Evolutionary conservation across 2,329 filamentous ascomycete genomes (phyloP).

Genomic region (Septoria petroselini): DNA sequence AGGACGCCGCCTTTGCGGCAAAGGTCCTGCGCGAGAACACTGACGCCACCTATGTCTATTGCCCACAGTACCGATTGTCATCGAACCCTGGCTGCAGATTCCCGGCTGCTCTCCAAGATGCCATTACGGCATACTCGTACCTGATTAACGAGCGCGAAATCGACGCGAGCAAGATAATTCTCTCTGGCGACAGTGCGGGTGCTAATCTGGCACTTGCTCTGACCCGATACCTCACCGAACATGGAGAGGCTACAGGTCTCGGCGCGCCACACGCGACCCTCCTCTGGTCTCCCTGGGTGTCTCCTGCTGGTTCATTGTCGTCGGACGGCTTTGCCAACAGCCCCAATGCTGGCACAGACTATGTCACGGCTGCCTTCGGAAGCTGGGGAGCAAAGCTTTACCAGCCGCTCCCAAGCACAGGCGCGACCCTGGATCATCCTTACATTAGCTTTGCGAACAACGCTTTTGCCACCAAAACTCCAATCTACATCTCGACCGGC

Average conservation of each 20-base stretch:
- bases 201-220: conserved; percentile 48
- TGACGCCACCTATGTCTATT: conserved; percentile 43
- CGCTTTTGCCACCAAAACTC: conserved; percentile 42
- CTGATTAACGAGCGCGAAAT: conserved; percentile 44
- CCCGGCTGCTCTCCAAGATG: conserved; percentile 52
- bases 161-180: conserved; percentile 41
- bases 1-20: conserved; percentile 37
- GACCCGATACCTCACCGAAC: conserved; percentile 47
- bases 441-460: conserved; percentile 42
- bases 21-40: conserved; percentile 37
- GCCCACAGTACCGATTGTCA: conserved; percentile 50
- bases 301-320: conserved; percentile 36
- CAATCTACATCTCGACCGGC: conserved; percentile 45
- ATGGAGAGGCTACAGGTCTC: conserved; percentile 38
- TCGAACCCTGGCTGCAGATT: conserved; percentile 47
- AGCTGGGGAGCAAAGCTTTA: conserved; percentile 45
- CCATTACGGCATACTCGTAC: conserved; percentile 48
- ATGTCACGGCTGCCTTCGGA: conserved; percentile 40
- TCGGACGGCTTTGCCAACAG: conserved; percentile 33
- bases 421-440: conserved; percentile 33
- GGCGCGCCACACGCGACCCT: conserved; percentile 40
- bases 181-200: conserved; percentile 53
- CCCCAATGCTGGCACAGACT: conserved; percentile 43
- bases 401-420: conserved; percentile 27
- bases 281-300: conserved; percentile 47